Conservation (phyloP, 352 stramenopile species). For the Phytophthora multivora region DNA sequence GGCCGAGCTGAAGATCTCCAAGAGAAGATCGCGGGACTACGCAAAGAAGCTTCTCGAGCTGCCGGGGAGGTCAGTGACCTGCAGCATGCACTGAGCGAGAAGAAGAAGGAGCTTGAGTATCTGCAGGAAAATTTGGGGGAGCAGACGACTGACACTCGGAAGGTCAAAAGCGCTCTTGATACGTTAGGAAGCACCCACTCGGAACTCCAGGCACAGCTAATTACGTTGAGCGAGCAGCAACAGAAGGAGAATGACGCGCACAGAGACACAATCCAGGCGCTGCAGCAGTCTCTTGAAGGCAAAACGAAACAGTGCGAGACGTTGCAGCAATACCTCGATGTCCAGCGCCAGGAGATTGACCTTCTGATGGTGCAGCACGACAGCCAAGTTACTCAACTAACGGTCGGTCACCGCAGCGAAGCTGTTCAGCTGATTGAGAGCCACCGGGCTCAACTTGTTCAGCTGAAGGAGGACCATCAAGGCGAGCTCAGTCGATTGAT, state of each 20-base stretch:
- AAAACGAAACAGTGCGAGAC: slow-evolving; percentile 14
- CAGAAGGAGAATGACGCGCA: slow-evolving; percentile 20
- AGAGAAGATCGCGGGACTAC: slow-evolving; percentile 28
- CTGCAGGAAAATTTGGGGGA: slow-evolving; percentile 31
- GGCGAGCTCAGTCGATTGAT: slow-evolving; percentile 5
- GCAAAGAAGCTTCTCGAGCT: slow-evolving; percentile 19
- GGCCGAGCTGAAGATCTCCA: slow-evolving; percentile 23
- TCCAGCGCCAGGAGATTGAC: slow-evolving; percentile 28
- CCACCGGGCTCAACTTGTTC: slow-evolving; percentile 16
- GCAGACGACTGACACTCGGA: slow-evolving; percentile 23
- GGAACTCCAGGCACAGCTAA: slow-evolving; percentile 18
- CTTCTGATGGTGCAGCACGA: slow-evolving; percentile 26
- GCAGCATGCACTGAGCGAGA: slow-evolving; percentile 28
- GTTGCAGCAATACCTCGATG: slow-evolving; percentile 19
- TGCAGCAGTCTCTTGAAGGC: slow-evolving; percentile 19
- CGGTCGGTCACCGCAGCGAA: slow-evolving; percentile 15
- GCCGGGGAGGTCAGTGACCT: slow-evolving; percentile 22
- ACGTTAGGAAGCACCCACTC: slow-evolving; percentile 3
- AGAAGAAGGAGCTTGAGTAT: slow-evolving; percentile 32
- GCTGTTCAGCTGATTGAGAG: slow-evolving; percentile 23
- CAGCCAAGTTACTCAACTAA: slow-evolving; percentile 20
- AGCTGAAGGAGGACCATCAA: slow-evolving; percentile 18
- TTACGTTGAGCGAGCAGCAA: slow-evolving; percentile 5
- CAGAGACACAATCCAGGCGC: not conserved
- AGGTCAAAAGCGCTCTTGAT: slow-evolving; percentile 21